These are phyloP conservation scores for Amanita exitialis DNA, from an alignment of 768 basidiomycete species.

Conservation along the genomic window DNA sequence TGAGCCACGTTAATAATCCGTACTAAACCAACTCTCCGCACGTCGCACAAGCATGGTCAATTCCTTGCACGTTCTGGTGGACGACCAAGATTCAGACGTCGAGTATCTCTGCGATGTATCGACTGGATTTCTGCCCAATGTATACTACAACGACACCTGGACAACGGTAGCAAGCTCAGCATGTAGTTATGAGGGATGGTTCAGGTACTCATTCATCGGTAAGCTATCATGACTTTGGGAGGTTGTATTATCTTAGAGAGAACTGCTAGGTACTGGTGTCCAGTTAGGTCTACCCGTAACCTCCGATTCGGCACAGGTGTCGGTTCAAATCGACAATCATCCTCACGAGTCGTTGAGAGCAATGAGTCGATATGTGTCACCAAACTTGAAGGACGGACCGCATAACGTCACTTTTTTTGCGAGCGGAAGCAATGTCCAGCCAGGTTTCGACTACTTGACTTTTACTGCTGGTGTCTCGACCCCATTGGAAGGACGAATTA, in stretches of 20 bases:
- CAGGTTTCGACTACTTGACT: conserved; percentile 30
- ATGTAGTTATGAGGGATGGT: conserved; percentile 27
- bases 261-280: conserved; percentile 21
- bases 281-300: conserved; percentile 13
- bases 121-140: conserved; percentile 21
- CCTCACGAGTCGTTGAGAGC: conserved; percentile 20
- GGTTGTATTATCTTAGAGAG: neutral
- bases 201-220: conserved; percentile 30
- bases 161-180: conserved; percentile 19
- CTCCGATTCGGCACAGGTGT: conserved; percentile 16
- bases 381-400: conserved; percentile 21
- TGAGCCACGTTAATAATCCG: neutral
- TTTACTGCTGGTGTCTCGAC: conserved; percentile 26
- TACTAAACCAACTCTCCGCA: conserved; percentile 13
- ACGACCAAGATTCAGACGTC: conserved; percentile 26
- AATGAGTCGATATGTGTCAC: conserved; percentile 21
- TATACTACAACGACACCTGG: conserved; percentile 31
- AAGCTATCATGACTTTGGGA: neutral
- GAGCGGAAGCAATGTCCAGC: conserved; percentile 14
- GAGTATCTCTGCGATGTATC: conserved; percentile 26
- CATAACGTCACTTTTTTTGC: conserved; percentile 27
- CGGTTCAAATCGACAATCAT: conserved; percentile 28
- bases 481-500: conserved; percentile 20
- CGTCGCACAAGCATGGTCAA: conserved; percentile 12
- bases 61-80: conserved; percentile 21